Evolutionary conservation across 352 stramenopile species (phyloP).

Genomic region (Pythium oligandrum): DNA sequence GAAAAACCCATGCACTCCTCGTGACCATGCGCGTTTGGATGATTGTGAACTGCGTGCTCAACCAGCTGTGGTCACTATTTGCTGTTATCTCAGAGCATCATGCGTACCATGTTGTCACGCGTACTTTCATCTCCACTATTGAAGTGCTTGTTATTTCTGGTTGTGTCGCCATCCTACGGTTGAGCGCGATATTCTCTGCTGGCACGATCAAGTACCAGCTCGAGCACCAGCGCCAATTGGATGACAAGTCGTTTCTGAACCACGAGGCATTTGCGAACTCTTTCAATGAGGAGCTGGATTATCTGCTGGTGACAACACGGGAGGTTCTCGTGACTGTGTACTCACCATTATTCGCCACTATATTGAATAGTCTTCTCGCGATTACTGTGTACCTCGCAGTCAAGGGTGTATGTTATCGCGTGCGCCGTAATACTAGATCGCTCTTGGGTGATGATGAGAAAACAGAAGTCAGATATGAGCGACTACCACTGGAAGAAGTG

Average conservation of each 20-base stretch:
- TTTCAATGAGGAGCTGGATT: slow-evolving; percentile 50
- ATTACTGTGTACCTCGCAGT: slow-evolving; percentile 15
- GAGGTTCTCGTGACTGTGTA: slow-evolving; percentile 25
- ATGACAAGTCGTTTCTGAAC: slow-evolving; percentile 26
- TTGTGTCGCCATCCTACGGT: slow-evolving; percentile 23
- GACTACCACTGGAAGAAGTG: slow-evolving; percentile 48
- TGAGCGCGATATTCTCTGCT: slow-evolving; percentile 21
- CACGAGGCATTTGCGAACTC: slow-evolving; percentile 31
- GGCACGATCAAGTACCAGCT: slow-evolving; percentile 26
- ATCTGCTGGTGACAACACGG: slow-evolving; percentile 25
- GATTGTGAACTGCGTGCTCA: slow-evolving; percentile 33
- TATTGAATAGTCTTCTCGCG: slow-evolving; percentile 25
- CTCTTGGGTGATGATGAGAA: slow-evolving; percentile 10
- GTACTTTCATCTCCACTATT: slow-evolving; percentile 29
- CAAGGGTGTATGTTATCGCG: slow-evolving; percentile 12
- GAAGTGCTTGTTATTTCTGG: slow-evolving; percentile 33
- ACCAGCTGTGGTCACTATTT: slow-evolving; percentile 31
- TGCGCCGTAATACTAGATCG: not conserved
- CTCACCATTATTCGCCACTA: slow-evolving; percentile 25
- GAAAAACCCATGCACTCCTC: slow-evolving; percentile 23
- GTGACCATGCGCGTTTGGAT: slow-evolving; percentile 43
- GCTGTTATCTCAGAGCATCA: slow-evolving; percentile 25
- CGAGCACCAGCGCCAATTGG: slow-evolving; percentile 31
- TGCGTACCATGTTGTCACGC: slow-evolving; percentile 34
- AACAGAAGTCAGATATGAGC: slow-evolving; percentile 21